Percentiles rank a stretch among this genome's conserved stretches.
Conservation (phyloP, 164 flowering plant species). For the Vitis riparia region DNA sequence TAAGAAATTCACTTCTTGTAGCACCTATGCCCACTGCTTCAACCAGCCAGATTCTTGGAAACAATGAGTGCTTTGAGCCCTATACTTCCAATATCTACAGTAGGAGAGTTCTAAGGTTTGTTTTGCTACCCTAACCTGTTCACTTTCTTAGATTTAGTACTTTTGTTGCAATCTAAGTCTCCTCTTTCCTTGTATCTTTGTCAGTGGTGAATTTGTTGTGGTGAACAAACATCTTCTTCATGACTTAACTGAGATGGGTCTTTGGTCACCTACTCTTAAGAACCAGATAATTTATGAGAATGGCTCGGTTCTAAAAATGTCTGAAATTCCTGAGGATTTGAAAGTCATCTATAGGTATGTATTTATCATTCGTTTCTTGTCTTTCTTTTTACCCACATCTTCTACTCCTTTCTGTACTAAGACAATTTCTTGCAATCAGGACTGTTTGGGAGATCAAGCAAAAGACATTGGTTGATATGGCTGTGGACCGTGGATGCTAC, state of each 20-base stretch:
- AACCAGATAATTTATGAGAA: slow-evolving; percentile 77
- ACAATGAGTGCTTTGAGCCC: slow-evolving; percentile 98
- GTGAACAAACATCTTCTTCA: slow-evolving; percentile 98
- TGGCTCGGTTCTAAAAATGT: slow-evolving; percentile 81
- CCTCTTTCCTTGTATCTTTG: slow-evolving; percentile 5
- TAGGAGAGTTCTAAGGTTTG: slow-evolving; percentile 89
- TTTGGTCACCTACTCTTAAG: slow-evolving; percentile 88
- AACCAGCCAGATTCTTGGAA: slow-evolving; percentile 98
- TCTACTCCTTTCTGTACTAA: slow-evolving; percentile 5
- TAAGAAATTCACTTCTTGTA: slow-evolving; percentile 88
- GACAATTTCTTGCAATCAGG: slow-evolving; percentile 28
- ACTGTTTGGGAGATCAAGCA: slow-evolving; percentile 99
- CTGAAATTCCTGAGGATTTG: slow-evolving; percentile 74
- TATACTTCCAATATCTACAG: slow-evolving; percentile 96
- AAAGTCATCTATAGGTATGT: slow-evolving; percentile 75
- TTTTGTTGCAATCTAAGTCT: background rate
- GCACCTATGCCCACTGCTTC: slow-evolving; percentile 99
- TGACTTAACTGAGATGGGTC: slow-evolving; percentile 96
- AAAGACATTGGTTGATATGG: slow-evolving; percentile 91
- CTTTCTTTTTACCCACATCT: background rate
- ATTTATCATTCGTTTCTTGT: background rate
- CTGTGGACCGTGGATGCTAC: slow-evolving; percentile 91
- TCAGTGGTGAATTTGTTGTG: slow-evolving; percentile 97
- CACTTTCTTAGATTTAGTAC: background rate
- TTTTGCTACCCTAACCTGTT: background rate